phyloP scores from a whole-genome alignment of 1,139 yeast species.

The Pichia sp. region DNA sequence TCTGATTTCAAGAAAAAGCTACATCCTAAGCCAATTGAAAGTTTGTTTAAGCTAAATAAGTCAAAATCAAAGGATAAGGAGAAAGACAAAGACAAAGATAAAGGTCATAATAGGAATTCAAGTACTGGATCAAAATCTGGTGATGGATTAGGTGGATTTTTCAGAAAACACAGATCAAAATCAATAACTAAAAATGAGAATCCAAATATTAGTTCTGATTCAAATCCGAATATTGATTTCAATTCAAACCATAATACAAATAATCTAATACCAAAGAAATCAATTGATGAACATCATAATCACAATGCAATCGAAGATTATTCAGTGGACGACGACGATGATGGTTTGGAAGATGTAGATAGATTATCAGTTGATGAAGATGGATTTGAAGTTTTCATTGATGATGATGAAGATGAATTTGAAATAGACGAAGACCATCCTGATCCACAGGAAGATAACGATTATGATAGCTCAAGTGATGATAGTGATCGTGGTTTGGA shows the following conservation, averaged over 20 bases:
- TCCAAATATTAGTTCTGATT: background rate
- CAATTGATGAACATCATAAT: constrained; percentile 8
- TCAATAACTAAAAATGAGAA: background rate
- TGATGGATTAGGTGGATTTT: background rate
- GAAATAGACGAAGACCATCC: constrained; percentile 11
- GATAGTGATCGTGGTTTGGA: constrained; percentile 3
- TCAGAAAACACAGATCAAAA: background rate
- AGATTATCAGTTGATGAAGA: constrained; percentile 8
- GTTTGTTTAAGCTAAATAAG: constrained; percentile 1
- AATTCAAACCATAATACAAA: constrained; percentile 1
- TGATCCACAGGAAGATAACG: background rate
- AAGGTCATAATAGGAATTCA: background rate
- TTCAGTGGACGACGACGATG: background rate
- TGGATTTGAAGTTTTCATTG: constrained; percentile 12
- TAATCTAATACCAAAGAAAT: background rate
- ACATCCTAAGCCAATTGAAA: background rate
- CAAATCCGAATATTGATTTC: too few species aligned
- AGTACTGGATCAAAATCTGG: background rate
- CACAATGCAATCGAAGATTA: background rate
- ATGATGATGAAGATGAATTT: constrained; percentile 17
- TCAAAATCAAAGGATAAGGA: background rate
- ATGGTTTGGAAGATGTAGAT: constrained; percentile 1
- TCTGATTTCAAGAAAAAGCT: background rate
- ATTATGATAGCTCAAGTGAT: constrained; percentile 3
- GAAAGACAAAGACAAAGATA: too few species aligned